phyloP scores from a whole-genome alignment of 1,284 basidiomycete genomes.

The Melampsora americana region DNA sequence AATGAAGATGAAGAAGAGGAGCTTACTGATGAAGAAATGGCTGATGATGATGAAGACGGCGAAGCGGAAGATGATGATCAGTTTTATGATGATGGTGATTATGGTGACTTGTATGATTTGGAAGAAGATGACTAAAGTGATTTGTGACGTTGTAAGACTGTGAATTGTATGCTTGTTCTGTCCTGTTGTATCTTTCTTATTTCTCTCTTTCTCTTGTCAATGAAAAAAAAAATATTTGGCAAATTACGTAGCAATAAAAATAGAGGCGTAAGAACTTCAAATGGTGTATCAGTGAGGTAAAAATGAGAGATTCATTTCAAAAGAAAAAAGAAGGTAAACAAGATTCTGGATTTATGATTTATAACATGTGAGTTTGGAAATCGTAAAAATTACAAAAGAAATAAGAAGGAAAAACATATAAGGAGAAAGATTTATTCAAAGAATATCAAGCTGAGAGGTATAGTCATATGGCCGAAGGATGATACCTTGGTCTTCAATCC shows the following conservation, averaged over 20 bases:
- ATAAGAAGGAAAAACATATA: no score
- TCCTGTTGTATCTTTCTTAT: neutral
- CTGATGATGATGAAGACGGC: constrained; percentile 2
- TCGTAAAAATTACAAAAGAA: no score
- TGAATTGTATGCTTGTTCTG: neutral
- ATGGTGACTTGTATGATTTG: no score
- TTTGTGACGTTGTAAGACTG: no score
- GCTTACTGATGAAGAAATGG: no score
- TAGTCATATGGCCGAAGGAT: neutral
- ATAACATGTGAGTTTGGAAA: no score
- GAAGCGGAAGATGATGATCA: neutral
- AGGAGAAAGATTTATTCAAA: neutral
- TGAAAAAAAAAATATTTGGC: neutral
- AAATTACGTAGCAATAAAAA: neutral
- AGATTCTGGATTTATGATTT: no score
- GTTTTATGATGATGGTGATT: neutral
- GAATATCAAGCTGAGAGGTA: neutral
- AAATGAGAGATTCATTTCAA: neutral
- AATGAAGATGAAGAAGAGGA: no score
- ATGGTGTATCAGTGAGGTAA: no score
- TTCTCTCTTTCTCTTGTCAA: neutral
- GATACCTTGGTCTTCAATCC: neutral
- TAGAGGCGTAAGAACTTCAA: neutral
- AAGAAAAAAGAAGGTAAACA: no score
- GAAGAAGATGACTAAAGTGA: no score